Evolutionary conservation across 768 basidiomycete species (phyloP).

Genomic region (Phanerodontia chrysosporium): DNA sequence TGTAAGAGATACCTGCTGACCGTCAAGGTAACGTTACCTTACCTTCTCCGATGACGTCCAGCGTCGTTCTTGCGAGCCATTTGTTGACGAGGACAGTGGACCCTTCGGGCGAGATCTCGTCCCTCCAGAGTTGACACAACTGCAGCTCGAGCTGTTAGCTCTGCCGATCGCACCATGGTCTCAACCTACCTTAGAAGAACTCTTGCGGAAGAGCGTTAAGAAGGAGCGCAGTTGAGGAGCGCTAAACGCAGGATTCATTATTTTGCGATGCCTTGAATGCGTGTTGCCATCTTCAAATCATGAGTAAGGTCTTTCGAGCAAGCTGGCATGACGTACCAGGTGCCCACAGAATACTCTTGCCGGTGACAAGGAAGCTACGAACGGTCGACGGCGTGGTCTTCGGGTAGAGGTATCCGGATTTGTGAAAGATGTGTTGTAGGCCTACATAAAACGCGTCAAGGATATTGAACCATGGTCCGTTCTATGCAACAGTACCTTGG

Average conservation of each 20-base stretch:
- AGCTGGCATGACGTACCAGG: background rate
- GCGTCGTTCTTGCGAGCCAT: constrained; percentile 36
- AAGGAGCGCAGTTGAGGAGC: constrained; percentile 22
- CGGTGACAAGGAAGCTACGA: background rate
- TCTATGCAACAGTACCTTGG: background rate
- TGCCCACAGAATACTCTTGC: constrained; percentile 4
- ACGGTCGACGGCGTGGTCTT: constrained; percentile 4
- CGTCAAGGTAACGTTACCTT: background rate
- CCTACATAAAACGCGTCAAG: too few species aligned
- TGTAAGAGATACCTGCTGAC: background rate
- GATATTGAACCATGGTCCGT: background rate
- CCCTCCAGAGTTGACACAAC: constrained; percentile 13
- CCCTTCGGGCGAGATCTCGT: constrained; percentile 31
- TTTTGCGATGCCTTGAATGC: constrained; percentile 29
- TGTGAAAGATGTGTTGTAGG: constrained; percentile 12
- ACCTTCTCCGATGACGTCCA: constrained; percentile 38
- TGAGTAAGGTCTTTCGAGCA: too few species aligned
- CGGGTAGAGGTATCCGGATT: constrained; percentile 12
- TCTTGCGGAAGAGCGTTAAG: constrained; percentile 22
- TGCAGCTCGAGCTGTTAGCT: background rate
- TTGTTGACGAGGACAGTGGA: constrained; percentile 4
- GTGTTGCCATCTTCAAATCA: constrained; percentile 14
- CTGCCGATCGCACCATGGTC: too few species aligned
- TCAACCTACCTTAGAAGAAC: constrained; percentile 16
- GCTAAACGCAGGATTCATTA: constrained; percentile 32